Base-by-base conservation (phyloP, 2,329 filamentous ascomycete genomes). In the Aspergillus amoenus region DNA sequence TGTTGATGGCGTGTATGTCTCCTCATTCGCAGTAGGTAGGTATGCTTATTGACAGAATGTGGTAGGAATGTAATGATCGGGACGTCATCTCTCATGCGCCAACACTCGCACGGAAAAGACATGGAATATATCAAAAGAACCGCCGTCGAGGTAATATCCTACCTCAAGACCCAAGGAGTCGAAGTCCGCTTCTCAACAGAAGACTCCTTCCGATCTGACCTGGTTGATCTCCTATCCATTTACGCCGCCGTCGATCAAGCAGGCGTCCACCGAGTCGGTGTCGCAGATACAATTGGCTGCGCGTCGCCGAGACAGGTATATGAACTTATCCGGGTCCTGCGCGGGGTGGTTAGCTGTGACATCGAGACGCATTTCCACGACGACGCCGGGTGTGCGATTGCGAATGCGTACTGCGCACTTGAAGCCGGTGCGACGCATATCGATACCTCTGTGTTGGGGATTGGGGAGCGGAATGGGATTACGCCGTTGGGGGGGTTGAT, bases 341-440 rank as follows among this genome's bases (percentile, higher is more conserved):
- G 91, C 62, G 88, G 88, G 70, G 86, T 87, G 51, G 86, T 88
- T 63, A 79, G 81, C 67, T 93, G 90, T 73, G 90, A 94, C 67
- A 94, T 94, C 63, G 90, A 94, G 77, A 88, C 84, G 30, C 90
- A 94, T 77, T 91, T 93, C 84, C 92, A 96, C 83, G 90, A 96
- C 74, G 93, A 96, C 71, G 96, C 92, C 56, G 91, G 91, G 61
- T 96, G 93, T 73, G 89, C 90, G 56, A 89, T 93, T 72, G 91
- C 91, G 56, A 96, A 96, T 70, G 90, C 91, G 22, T 91, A 88
- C 78, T 90, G 88, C 70, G 91, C 91, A 49, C 82, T 96, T 44
- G 92, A 96, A 79, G 92, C 90, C 60, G 92, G 91, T 74, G 92
- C 92, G 37, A 81, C 78, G 27, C 78, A 80, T 65, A 75, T 83